A percentile compares a stretch with the other conserved stretches of the same genome.
Evolutionary conservation across 1,284 basidiomycete species (phyloP).

Genomic region (Ceratobasidium sp.): DNA sequence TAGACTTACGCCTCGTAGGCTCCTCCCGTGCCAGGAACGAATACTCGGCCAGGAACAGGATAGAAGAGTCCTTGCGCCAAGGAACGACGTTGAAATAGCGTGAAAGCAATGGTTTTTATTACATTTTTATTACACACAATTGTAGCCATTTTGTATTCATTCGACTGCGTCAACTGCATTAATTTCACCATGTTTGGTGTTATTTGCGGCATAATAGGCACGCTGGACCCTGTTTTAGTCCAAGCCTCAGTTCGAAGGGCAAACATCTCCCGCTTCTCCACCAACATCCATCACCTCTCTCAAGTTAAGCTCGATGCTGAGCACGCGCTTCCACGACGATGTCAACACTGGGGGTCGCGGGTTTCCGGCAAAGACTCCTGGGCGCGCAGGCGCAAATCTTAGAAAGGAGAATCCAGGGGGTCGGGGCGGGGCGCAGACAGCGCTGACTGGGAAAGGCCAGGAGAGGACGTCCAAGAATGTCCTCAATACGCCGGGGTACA

Average conservation of each 20-base stretch:
- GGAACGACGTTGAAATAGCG: too few relatives aligned
- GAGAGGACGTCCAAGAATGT: slow-evolving; percentile 24
- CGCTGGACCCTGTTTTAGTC: slow-evolving; percentile 3
- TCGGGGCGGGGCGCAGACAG: slow-evolving; percentile 28
- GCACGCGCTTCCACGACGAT: slow-evolving; percentile 41
- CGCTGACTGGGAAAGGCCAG: slow-evolving; percentile 28
- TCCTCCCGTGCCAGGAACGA: not conserved
- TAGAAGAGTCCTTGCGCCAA: not conserved
- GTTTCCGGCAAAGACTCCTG: slow-evolving; percentile 24
- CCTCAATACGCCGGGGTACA: slow-evolving; percentile 14
- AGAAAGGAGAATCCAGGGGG: slow-evolving; percentile 42
- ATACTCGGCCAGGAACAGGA: not conserved
- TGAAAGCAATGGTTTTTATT: too few relatives aligned
- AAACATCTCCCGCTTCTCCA: slow-evolving; percentile 35
- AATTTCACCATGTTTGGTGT: not conserved
- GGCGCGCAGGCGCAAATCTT: slow-evolving; percentile 13
- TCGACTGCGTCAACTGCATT: not conserved
- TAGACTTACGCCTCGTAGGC: not conserved
- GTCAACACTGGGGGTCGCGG: slow-evolving; percentile 28
- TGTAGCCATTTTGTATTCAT: slow-evolving; percentile 1
- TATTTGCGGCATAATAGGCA: not conserved
- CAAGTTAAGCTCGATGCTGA: slow-evolving; percentile 10
- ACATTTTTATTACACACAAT: too few relatives aligned
- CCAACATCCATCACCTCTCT: slow-evolving; percentile 9
- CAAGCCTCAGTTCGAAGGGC: not conserved